Percentiles rank a stretch among this genome's conserved stretches.
These are phyloP conservation scores for Ogataea salicorniae DNA, from an alignment of 805 yeast species.

Conservation along the genomic window DNA sequence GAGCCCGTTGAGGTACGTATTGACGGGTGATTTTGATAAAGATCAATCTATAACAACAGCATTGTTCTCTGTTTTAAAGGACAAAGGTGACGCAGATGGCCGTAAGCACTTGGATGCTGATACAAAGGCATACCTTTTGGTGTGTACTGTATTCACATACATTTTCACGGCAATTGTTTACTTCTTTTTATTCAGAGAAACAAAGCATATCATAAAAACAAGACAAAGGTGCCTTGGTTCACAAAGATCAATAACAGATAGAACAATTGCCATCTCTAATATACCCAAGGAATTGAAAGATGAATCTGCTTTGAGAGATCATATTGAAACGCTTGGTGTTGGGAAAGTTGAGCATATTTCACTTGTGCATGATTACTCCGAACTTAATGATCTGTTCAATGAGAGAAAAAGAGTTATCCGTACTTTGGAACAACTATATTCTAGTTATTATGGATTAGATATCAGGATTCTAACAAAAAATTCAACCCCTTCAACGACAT, in stretches of 20 bases:
- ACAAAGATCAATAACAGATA: constrained; percentile 54
- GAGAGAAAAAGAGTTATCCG: constrained; percentile 29
- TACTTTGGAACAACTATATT: constrained; percentile 38
- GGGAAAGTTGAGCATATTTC: constrained; percentile 50
- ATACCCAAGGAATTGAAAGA: constrained; percentile 44
- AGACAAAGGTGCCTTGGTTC: constrained; percentile 55
- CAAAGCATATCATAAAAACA: constrained; percentile 44
- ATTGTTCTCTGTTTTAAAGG: constrained; percentile 4
- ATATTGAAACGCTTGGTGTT: constrained; percentile 50
- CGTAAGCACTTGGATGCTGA: constrained; percentile 17
- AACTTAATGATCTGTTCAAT: constrained; percentile 35
- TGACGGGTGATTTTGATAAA: constrained; percentile 44
- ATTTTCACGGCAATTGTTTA: constrained; percentile 45
- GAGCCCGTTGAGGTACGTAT: constrained; percentile 48
- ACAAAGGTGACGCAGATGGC: constrained; percentile 4
- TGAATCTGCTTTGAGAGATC: constrained; percentile 39
- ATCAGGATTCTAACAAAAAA: constrained; percentile 29
- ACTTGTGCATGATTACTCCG: constrained; percentile 38
- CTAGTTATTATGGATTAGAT: constrained; percentile 37
- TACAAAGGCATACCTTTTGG: constrained; percentile 38
- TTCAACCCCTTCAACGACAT: constrained; percentile 23
- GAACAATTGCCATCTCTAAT: constrained; percentile 52
- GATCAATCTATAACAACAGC: constrained; percentile 13
- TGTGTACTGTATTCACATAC: constrained; percentile 53
- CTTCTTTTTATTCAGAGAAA: constrained; percentile 40